Conservation (phyloP, 1,139 yeast species). For the Taphrina populina region DNA sequence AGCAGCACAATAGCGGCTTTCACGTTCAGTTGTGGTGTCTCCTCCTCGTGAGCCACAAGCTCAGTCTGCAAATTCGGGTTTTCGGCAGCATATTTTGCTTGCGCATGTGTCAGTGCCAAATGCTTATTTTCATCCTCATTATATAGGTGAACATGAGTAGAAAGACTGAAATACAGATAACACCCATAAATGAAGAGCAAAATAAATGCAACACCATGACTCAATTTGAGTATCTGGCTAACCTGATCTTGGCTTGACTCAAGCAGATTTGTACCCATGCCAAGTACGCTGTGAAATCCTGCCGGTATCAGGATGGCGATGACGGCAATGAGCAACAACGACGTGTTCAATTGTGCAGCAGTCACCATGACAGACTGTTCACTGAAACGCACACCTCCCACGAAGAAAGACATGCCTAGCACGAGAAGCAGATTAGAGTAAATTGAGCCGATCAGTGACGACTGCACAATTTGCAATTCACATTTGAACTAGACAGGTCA, state of each 20-base stretch:
- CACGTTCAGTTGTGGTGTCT: constrained; percentile 36
- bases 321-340: constrained; percentile 86
- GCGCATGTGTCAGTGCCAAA: constrained; percentile 19
- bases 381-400: constrained; percentile 83
- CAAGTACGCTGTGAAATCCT: constrained; percentile 61
- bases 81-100: constrained; percentile 43
- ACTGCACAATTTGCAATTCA: constrained; percentile 88
- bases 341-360: constrained; percentile 96
- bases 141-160: constrained; percentile 67
- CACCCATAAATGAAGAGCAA: constrained; percentile 71
- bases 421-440: constrained; percentile 83
- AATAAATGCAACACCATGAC: constrained; percentile 56
- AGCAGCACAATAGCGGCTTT: constrained; percentile 43
- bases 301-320: constrained; percentile 91
- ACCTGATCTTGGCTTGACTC: constrained; percentile 42
- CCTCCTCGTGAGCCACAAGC: constrained; percentile 41
- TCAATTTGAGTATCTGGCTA: constrained; percentile 64
- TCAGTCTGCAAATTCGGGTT: constrained; percentile 43
- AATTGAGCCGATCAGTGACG: constrained; percentile 93
- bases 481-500: constrained; percentile 49
- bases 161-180: constrained; percentile 81
- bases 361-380: constrained; percentile 92
- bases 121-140: constrained; percentile 38
- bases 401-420: constrained; percentile 87
- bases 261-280: constrained; percentile 57